These are phyloP conservation scores for Ceratocystis eucalypticola DNA, from an alignment of 2,329 filamentous ascomycete genomes.

Conservation along the genomic window DNA sequence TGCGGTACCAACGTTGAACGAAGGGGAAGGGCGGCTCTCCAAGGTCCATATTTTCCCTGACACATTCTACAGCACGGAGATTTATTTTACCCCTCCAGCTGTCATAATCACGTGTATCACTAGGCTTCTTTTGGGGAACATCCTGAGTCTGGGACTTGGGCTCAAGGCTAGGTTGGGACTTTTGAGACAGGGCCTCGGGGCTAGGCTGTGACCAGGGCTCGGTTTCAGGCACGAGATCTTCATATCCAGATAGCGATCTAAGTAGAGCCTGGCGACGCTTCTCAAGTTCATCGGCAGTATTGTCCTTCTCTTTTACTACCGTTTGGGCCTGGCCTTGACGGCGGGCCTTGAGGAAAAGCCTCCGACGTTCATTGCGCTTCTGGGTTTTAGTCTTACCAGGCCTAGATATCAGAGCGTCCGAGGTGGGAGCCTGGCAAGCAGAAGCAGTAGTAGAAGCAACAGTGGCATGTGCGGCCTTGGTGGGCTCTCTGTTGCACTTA, in stretches of 20 bases:
- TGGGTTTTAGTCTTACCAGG: conserved; percentile 12
- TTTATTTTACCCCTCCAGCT: conserved; percentile 63
- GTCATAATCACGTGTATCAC: conserved; percentile 26
- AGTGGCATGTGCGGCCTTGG: not conserved
- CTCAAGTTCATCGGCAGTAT: conserved; percentile 10
- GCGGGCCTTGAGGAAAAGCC: conserved; percentile 4
- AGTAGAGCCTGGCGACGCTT: conserved; percentile 12
- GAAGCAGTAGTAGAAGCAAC: not conserved
- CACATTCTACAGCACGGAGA: conserved; percentile 73
- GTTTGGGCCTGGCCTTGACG: not conserved
- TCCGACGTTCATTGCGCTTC: conserved; percentile 15
- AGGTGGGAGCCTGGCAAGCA: not conserved
- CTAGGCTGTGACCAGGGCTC: not conserved
- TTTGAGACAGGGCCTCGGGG: conserved; percentile 17
- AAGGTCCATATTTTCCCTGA: conserved; percentile 52
- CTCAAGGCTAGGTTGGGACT: conserved; percentile 21
- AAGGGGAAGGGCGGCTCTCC: conserved; percentile 81
- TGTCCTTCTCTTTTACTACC: not conserved
- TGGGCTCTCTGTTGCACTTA: not conserved
- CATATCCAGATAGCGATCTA: conserved; percentile 34
- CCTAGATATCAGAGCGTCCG: not conserved
- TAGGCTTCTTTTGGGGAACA: not conserved
- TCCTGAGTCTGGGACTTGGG: conserved; percentile 31
- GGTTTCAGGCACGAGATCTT: not conserved
- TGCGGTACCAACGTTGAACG: conserved; percentile 67